These are phyloP conservation scores for Chaetomium sp. DNA, from an alignment of 2,329 filamentous ascomycete genomes.

Conservation along the genomic window DNA sequence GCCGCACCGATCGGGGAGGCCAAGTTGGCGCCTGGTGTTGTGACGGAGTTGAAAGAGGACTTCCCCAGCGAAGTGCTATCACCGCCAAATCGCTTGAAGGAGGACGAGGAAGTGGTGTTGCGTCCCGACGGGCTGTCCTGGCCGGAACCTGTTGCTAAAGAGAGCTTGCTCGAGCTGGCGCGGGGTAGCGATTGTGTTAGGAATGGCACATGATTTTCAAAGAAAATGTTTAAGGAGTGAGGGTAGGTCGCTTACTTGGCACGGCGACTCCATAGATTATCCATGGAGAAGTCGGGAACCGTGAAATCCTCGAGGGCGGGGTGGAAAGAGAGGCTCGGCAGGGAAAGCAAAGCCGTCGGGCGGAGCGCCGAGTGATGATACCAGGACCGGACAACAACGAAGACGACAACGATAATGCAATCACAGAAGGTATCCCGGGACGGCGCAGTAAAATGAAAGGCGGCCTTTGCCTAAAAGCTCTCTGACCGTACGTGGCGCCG, in stretches of 20 bases:
- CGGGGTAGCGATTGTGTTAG: constrained; percentile 12
- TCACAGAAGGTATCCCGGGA: constrained; percentile 2
- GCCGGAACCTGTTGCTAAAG: constrained; percentile 65
- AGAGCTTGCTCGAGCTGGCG: constrained; percentile 77
- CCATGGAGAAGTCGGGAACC: constrained; percentile 42
- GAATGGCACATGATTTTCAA: neutral
- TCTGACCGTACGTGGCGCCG: neutral
- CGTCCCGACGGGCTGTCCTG: constrained; percentile 47
- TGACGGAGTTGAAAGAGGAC: constrained; percentile 73
- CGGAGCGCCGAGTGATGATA: constrained; percentile 4
- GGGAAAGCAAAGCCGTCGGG: constrained; percentile 8
- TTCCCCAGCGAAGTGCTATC: constrained; percentile 68
- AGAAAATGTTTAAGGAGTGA: neutral
- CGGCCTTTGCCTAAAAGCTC: no score
- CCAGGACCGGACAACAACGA: constrained; percentile 2
- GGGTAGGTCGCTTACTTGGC: constrained; percentile 60
- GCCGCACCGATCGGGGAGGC: constrained; percentile 71
- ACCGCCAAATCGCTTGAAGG: constrained; percentile 69
- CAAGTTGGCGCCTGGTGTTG: constrained; percentile 61
- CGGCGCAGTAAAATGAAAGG: neutral
- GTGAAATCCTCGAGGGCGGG: constrained; percentile 12
- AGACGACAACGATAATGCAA: neutral
- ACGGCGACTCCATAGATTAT: constrained; percentile 72
- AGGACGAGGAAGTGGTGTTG: constrained; percentile 38
- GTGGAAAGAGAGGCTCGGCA: constrained; percentile 11